A percentile compares a stretch with the other conserved stretches of the same genome.
Conservation (phyloP, 345 rosid genomes). For the Citrus maxima region DNA sequence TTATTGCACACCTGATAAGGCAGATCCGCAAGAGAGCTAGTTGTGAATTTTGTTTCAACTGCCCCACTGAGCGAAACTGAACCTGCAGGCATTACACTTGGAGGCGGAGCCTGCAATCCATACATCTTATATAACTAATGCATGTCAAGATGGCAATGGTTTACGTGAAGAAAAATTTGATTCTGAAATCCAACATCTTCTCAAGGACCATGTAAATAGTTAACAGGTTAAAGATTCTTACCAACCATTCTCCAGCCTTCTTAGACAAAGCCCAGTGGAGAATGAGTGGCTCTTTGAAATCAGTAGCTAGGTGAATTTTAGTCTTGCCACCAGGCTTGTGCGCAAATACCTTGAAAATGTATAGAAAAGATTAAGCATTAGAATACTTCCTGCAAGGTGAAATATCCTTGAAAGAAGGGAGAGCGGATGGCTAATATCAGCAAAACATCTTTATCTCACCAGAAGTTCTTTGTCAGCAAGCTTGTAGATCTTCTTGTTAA, state of each 20-base stretch:
- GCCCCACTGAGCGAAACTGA: constrained; percentile 58
- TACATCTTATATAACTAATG: constrained; percentile 18
- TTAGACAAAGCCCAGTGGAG: constrained; percentile 98
- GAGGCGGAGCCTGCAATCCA: constrained; percentile 79
- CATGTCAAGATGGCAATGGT: constrained; percentile 13
- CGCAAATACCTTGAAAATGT: constrained; percentile 60
- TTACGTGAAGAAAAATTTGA: not conserved
- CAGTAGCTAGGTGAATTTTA: constrained; percentile 66
- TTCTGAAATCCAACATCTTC: constrained; percentile 4
- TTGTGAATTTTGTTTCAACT: constrained; percentile 57
- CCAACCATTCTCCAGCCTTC: constrained; percentile 88
- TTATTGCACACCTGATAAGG: constrained; percentile 55
- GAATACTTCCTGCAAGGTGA: constrained; percentile 9
- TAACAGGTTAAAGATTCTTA: constrained; percentile 37
- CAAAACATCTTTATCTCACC: constrained; percentile 50
- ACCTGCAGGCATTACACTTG: constrained; percentile 60
- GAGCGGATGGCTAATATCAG: constrained; percentile 6
- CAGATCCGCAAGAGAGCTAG: constrained; percentile 39
- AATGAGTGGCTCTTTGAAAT: constrained; percentile 62
- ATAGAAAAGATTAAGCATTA: constrained; percentile 8
- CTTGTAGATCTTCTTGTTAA: constrained; percentile 67
- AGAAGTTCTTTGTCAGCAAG: constrained; percentile 62
- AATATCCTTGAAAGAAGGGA: not conserved
- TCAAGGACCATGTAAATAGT: not conserved
- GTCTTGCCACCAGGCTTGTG: constrained; percentile 60